Percentiles rank a stretch among this genome's conserved stretches.
Evolutionary conservation across 2,329 filamentous ascomycete species (phyloP).

Genomic region (Aquanectria penicillioides): DNA sequence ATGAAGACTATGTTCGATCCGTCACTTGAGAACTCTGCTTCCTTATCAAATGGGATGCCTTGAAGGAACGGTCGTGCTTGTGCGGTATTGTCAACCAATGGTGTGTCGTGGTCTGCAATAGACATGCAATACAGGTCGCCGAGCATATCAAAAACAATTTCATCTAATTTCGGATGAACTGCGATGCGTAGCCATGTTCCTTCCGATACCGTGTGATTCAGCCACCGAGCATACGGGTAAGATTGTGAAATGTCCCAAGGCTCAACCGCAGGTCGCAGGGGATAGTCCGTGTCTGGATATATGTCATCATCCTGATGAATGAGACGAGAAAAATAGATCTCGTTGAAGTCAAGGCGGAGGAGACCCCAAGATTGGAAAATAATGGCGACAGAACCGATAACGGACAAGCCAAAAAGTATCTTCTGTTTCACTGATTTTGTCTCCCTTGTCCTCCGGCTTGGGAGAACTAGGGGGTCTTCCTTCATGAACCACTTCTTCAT

Average conservation of each 20-base stretch:
- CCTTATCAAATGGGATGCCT: background rate
- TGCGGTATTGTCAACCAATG: background rate
- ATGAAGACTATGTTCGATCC: background rate
- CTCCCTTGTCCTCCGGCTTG: too few species aligned
- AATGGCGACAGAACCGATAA: background rate
- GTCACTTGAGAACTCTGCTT: background rate
- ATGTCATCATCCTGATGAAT: background rate
- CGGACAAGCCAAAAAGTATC: background rate
- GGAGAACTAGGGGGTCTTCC: too few species aligned
- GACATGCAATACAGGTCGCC: conserved; percentile 6
- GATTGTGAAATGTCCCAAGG: background rate
- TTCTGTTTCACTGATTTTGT: background rate
- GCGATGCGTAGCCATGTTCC: conserved; percentile 3
- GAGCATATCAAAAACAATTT: conserved; percentile 8
- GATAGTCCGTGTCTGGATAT: conserved; percentile 5
- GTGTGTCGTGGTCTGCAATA: background rate
- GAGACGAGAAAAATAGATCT: too few species aligned
- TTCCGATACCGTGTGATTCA: background rate
- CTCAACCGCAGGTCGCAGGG: background rate
- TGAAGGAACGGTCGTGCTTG: background rate
- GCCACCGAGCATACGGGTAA: background rate
- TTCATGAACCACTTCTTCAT: too few species aligned
- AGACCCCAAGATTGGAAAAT: background rate
- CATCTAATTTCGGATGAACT: background rate
- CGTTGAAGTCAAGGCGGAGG: background rate